phyloP scores from a whole-genome alignment of 2,329 filamentous ascomycete species.

The Rutstroemia sp. region DNA sequence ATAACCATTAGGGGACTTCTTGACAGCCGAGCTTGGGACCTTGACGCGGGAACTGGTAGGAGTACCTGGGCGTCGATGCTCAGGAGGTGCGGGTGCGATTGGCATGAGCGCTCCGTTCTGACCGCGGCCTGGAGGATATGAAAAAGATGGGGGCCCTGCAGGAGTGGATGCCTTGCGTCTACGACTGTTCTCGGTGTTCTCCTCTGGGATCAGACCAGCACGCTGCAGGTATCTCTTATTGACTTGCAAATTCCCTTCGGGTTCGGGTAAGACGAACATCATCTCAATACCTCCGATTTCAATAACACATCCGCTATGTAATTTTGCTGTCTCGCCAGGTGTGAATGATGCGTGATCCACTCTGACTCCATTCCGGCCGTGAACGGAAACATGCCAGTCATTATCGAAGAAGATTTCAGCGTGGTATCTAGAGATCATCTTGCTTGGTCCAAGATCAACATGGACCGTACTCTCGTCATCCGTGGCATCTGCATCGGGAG shows the following conservation, averaged over 20 bases:
- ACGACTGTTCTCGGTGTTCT: conserved; percentile 6
- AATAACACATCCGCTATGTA: conserved; percentile 83
- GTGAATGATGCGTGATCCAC: conserved; percentile 69
- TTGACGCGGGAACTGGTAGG: conserved; percentile 32
- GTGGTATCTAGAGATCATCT: conserved; percentile 72
- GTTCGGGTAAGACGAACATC: conserved; percentile 92
- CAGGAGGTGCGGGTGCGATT: conserved; percentile 52
- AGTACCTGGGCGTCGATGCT: conserved; percentile 54
- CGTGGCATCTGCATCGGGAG: conserved; percentile 10
- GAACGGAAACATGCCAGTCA: conserved; percentile 79
- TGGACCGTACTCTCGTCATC: conserved; percentile 48
- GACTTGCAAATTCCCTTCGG: conserved; percentile 58
- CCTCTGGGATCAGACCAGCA: conserved; percentile 43
- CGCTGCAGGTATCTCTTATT: conserved; percentile 63
- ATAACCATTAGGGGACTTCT: conserved; percentile 24
- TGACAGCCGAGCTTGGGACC: conserved; percentile 15
- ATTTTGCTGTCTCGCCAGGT: conserved; percentile 51
- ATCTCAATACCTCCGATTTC: conserved; percentile 92
- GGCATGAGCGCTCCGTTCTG: conserved; percentile 34
- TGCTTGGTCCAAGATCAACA: conserved; percentile 81
- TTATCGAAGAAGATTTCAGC: conserved; percentile 67
- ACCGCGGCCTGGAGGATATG: conserved; percentile 4
- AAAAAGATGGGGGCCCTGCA: not conserved
- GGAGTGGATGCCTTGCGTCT: not conserved
- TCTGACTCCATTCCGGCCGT: conserved; percentile 85